phyloP scores from a whole-genome alignment of 441 rosid genomes.

The Eruca vesicaria region DNA sequence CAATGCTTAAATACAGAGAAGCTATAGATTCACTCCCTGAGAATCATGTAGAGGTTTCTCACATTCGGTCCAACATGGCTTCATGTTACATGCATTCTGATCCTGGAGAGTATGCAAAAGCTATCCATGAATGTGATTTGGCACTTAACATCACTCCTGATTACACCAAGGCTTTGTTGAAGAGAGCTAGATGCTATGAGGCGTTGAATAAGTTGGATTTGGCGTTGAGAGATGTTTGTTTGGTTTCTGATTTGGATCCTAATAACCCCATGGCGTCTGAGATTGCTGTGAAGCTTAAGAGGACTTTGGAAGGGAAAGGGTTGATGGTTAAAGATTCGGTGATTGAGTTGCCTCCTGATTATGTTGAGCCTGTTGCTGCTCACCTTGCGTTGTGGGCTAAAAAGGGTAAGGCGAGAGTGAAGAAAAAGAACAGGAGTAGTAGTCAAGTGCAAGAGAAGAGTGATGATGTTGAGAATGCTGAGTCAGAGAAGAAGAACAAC shows the following conservation, averaged over 20 bases:
- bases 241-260: slow-evolving; percentile 54
- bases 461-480: slow-evolving; percentile 20
- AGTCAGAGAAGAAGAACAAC: slow-evolving; percentile 4
- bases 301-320: slow-evolving; percentile 48
- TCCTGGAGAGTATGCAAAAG: slow-evolving; percentile 54
- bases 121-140: slow-evolving; percentile 55
- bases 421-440: slow-evolving; percentile 33
- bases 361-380: slow-evolving; percentile 47
- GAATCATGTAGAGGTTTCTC: slow-evolving; percentile 49
- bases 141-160: slow-evolving; percentile 58
- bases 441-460: slow-evolving; percentile 32
- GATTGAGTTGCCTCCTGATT: slow-evolving; percentile 57
- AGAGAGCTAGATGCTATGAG: slow-evolving; percentile 71
- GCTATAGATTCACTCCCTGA: slow-evolving; percentile 61
- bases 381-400: slow-evolving; percentile 34
- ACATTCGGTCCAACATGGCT: slow-evolving; percentile 61
- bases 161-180: slow-evolving; percentile 53
- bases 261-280: slow-evolving; percentile 61
- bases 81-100: slow-evolving; percentile 72
- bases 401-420: slow-evolving; percentile 41
- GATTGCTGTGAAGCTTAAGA: slow-evolving; percentile 53
- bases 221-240: slow-evolving; percentile 54
- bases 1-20: slow-evolving; percentile 56
- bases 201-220: slow-evolving; percentile 64
- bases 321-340: slow-evolving; percentile 46